Conservation (phyloP, 106 monocot species). For the Dioscorea dumetorum region DNA sequence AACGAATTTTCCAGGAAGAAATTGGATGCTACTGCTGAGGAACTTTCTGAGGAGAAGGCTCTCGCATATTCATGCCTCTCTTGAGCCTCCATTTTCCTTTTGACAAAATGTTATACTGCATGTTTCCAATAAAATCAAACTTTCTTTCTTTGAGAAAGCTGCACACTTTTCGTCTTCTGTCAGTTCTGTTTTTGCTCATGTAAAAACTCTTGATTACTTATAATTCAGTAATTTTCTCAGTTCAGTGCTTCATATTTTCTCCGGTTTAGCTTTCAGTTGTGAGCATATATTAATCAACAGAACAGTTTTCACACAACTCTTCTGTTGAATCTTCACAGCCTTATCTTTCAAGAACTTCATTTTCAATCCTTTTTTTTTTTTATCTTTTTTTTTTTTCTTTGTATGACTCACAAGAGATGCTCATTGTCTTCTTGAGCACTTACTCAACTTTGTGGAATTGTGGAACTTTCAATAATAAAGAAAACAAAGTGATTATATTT, state of each 20-base stretch:
- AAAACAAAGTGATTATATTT: no score
- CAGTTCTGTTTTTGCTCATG: neutral
- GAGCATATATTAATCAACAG: no score
- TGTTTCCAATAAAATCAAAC: neutral
- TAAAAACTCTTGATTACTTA: neutral
- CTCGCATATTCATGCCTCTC: conserved; percentile 90
- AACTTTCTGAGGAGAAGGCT: conserved; percentile 80
- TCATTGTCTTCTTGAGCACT: no score
- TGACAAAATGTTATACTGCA: neutral
- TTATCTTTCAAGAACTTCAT: no score
- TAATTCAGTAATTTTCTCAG: neutral
- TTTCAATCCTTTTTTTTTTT: no score
- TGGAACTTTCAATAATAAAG: neutral
- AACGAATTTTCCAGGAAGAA: conserved; percentile 94
- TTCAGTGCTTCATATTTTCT: neutral
- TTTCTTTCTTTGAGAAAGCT: neutral
- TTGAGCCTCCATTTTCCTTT: conserved; percentile 2
- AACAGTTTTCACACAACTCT: no score
- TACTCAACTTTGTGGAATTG: neutral
- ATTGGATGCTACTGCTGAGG: conserved; percentile 80
- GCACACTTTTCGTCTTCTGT: neutral
- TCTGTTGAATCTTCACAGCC: no score
- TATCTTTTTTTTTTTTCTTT: no score
- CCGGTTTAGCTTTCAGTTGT: neutral
- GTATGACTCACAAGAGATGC: no score